Percentiles rank a stretch among this genome's conserved stretches.
These are phyloP conservation scores for Claviceps fusiformis DNA, from an alignment of 2,329 filamentous ascomycete genomes.

Conservation along the genomic window DNA sequence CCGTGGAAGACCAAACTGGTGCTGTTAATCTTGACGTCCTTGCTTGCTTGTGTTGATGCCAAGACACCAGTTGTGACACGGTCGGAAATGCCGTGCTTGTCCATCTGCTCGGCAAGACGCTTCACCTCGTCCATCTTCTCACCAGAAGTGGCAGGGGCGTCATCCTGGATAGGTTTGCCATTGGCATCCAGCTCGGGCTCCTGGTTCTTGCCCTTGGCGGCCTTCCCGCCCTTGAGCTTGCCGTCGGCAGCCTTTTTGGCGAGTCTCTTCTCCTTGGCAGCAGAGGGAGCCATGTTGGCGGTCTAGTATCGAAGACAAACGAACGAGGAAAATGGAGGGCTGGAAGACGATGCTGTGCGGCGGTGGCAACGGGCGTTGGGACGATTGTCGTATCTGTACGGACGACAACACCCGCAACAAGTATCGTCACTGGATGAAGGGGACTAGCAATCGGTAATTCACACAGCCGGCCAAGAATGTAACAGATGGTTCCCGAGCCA, in stretches of 20 bases:
- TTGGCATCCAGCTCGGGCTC: conserved; percentile 52
- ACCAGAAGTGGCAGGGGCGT: conserved; percentile 54
- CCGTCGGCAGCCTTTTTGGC: conserved; percentile 60
- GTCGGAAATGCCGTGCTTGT: conserved; percentile 91
- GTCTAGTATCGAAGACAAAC: conserved; percentile 3
- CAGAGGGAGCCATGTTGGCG: conserved; percentile 50
- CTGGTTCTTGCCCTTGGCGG: conserved; percentile 57
- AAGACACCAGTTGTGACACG: conserved; percentile 96
- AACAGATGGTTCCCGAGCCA: conserved; percentile 7
- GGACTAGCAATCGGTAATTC: not conserved
- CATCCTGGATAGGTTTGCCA: conserved; percentile 40
- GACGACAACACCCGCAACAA: not conserved
- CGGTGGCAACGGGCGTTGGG: not conserved
- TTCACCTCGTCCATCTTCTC: conserved; percentile 70
- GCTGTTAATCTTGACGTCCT: conserved; percentile 95
- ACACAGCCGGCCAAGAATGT: not conserved
- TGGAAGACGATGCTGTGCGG: not conserved
- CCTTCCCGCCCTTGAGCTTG: conserved; percentile 66
- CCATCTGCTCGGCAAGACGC: conserved; percentile 83
- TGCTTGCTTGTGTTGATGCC: conserved; percentile 67
- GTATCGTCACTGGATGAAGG: not conserved
- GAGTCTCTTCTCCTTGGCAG: conserved; percentile 58
- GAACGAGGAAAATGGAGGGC: conserved; percentile 1
- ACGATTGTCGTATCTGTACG: not conserved
- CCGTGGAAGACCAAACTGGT: conserved; percentile 94